Conservation (phyloP, 768 basidiomycete genomes). For the Guyanaporus albipodus region DNA sequence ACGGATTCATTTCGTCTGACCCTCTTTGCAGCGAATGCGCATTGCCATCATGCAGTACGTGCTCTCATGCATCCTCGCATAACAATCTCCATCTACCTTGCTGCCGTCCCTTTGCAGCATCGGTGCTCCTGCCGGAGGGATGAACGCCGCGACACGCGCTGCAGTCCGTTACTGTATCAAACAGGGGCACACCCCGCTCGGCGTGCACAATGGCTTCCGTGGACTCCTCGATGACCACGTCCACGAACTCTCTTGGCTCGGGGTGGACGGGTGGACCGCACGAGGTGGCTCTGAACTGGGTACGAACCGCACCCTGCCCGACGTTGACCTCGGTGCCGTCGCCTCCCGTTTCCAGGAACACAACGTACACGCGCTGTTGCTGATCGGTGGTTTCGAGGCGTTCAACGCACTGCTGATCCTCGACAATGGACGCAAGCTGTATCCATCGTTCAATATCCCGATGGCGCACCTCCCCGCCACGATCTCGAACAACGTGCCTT, state of each 20-base stretch:
- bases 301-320: slow-evolving; percentile 88
- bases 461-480: slow-evolving; percentile 96
- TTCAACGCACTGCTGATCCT: slow-evolving; percentile 77
- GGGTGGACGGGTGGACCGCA: slow-evolving; percentile 94
- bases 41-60: slow-evolving; percentile 82
- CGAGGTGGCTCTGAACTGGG: slow-evolving; percentile 97
- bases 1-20: slow-evolving; percentile 8
- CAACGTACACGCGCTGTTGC: slow-evolving; percentile 69
- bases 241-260: slow-evolving; percentile 87
- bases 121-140: slow-evolving; percentile 96
- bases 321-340: slow-evolving; percentile 79
- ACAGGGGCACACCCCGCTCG: slow-evolving; percentile 63
- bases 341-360: slow-evolving; percentile 91
- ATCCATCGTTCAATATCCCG: slow-evolving; percentile 92
- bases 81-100: neutral
- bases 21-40: slow-evolving; percentile 56
- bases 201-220: slow-evolving; percentile 93
- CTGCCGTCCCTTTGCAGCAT: slow-evolving; percentile 47
- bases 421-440: slow-evolving; percentile 74
- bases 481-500: slow-evolving; percentile 95
- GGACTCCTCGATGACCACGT: slow-evolving; percentile 90
- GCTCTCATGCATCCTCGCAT: neutral
- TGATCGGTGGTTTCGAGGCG: slow-evolving; percentile 97
- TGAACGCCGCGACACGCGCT: slow-evolving; percentile 83
- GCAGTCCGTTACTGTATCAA: slow-evolving; percentile 73